Base-by-base conservation (phyloP, 2,329 filamentous ascomycete species). In the Diaporthe sp. region DNA sequence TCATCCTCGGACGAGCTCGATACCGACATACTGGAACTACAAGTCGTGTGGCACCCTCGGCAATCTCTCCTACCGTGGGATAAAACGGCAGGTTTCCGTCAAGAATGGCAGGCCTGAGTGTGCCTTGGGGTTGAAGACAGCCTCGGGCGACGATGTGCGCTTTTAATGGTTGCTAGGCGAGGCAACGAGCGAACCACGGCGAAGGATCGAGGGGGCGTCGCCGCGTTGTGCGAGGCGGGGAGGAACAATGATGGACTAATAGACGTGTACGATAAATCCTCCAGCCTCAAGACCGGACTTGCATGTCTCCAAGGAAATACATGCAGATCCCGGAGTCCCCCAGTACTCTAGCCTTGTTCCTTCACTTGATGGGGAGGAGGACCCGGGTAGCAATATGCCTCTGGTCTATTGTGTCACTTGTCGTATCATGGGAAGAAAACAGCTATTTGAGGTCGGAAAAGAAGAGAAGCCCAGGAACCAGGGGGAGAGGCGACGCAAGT, bases 21-120 rank as follows among this genome's bases (percentile, higher is more conserved):
- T 22, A 25, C 60, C 20, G 75, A 73, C 75, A 76, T 76, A 22
- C 8, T 75, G 39, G n/a, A 53, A 60, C 20, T 28, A 53, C 37
- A 53, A 28, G 7, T 22, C 22, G 25, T 42, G 51, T 31, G 25
- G 61, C 10, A 42, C 25, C 5, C n/a, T 60, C 20, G 17, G 9
- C 2, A 63, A 3, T 13, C 31, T 63, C 34, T n/a, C 7, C 17
- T 53, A 55, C 44, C 22, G 15, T 65, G 47, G 47, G 57, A 13
- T 22, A 61, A 44, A 37, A n/a, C 15, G 42, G 49, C 47, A 65
- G 31, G 31, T 57, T 28, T 20, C n/a, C 51, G 34, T 44, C 28
- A 63, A 44, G 37, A 55, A 20, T 28, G 49, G 37, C 25, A 57
- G 28, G 2, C 8, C 20, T 42, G 47, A 44, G 47, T 55, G 13